Base-by-base conservation (phyloP, 805 yeast genomes). In the Candida tallmaniae region DNA sequence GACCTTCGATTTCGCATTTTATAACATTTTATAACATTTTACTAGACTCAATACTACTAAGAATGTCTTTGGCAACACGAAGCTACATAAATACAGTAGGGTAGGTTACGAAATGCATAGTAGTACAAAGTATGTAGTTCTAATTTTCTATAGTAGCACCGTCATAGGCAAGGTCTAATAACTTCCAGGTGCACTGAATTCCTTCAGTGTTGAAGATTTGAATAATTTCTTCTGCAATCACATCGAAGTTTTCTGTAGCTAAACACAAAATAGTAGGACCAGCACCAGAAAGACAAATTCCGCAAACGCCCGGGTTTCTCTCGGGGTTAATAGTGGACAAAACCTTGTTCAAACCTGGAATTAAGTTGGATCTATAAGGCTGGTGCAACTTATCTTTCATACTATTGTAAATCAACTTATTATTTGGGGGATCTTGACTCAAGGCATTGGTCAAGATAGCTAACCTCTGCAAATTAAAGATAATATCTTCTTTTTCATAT, bases 371-470 rank as follows among this genome's bases (percentile, higher is more conserved):
- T 54, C 98, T 76, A 72, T 90, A 93, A n/a, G 97, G 96, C 60
- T 93, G 98, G 63, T 93, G 98, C 25, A 93, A 75, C 52, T 83
- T 81, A 60, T 93, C 98, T 64, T 87, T 95, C 97, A 93, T 93
- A 12, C 97, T 86, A 41, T 90, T 83, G 60, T 83, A 88, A 46
- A 93, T 88, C 45, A 89, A 68, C 39, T 78, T 79, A 20, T 94
- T 74, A 52, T 84, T 79, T 26, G 95, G 96, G 15, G 87, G 83
- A 8, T 78, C 76, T 50, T 79, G 74, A n/a, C 95, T 83, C 52
- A 93, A 76, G 0, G 97, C 96, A 5, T 93, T 81, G 19, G 97
- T 93, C 46, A 93, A 74, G 16, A 90, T 84, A 2, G 97, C 95
- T 38, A 93, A 62, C 56, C 98, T 76, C 65, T 93, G 98, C 50